These are phyloP conservation scores for Orychophragmus violaceus DNA, from an alignment of 345 rosid species.

Conservation along the genomic window DNA sequence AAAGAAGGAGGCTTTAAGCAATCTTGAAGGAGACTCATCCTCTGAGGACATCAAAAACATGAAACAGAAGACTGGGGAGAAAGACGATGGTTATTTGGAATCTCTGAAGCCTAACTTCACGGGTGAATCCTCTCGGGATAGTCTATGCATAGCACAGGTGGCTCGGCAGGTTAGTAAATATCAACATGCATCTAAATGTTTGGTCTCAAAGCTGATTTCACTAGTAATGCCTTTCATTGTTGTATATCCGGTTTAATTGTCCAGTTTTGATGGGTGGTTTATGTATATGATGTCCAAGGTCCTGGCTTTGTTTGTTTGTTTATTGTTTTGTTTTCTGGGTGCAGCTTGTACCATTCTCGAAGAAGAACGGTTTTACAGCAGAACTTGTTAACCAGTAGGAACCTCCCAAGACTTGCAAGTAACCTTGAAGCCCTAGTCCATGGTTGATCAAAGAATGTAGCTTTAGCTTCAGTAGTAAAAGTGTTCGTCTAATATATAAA, in stretches of 20 bases:
- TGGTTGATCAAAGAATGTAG: constrained; percentile 2
- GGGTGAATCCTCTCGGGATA: constrained; percentile 47
- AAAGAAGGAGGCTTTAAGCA: constrained; percentile 52
- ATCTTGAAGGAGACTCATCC: constrained; percentile 42
- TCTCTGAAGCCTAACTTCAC: constrained; percentile 35
- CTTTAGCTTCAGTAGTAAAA: background rate
- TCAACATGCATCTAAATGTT: too few relatives aligned
- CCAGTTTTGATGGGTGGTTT: too few relatives aligned
- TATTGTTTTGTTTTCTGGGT: background rate
- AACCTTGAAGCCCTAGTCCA: background rate
- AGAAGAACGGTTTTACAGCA: constrained; percentile 33
- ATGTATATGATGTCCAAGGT: too few relatives aligned
- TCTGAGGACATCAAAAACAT: constrained; percentile 27
- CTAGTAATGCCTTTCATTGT: too few relatives aligned
- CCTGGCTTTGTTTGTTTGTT: too few relatives aligned
- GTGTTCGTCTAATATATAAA: background rate
- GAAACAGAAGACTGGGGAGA: constrained; percentile 37
- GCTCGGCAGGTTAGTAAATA: constrained; percentile 56
- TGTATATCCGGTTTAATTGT: too few relatives aligned
- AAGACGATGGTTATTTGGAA: constrained; percentile 37
- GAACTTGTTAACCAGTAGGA: constrained; percentile 18
- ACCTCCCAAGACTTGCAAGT: background rate
- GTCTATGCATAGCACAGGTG: constrained; percentile 31
- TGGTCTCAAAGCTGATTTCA: too few relatives aligned
- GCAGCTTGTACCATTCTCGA: constrained; percentile 51